Conservation (phyloP, 2,329 filamentous ascomycete genomes). For the Fusarium austroafricanum region DNA sequence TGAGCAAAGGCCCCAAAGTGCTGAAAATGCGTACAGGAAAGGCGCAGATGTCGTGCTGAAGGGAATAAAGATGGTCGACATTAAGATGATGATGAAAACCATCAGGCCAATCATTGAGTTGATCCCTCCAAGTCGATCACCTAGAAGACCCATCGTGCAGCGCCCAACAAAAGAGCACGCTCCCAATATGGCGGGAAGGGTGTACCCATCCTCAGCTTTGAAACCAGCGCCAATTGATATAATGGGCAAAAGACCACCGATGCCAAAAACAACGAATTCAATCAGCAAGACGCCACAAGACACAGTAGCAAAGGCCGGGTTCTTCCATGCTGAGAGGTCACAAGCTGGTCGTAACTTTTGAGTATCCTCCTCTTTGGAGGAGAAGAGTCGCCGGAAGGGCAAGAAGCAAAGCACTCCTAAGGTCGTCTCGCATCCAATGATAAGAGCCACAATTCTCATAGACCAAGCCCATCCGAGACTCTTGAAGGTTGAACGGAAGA, state of each 20-base stretch:
- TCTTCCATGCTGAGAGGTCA: conserved; percentile 54
- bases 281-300: conserved; percentile 55
- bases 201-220: not conserved
- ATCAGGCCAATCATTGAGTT: conserved; percentile 46
- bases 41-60: conserved; percentile 49
- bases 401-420: conserved; percentile 50
- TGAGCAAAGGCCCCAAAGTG: conserved; percentile 59
- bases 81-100: conserved; percentile 49
- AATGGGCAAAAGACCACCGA: conserved; percentile 57
- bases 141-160: conserved; percentile 54
- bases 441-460: conserved; percentile 44
- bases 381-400: conserved; percentile 40
- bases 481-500: conserved; percentile 40
- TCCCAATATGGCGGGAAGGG: conserved; percentile 51
- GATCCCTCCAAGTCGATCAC: conserved; percentile 56
- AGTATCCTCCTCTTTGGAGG: not conserved
- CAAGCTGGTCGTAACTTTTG: conserved; percentile 24
- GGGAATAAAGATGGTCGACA: conserved; percentile 55
- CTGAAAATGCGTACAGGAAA: conserved; percentile 55
- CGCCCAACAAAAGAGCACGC: conserved; percentile 56
- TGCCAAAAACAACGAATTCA: conserved; percentile 60
- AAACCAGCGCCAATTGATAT: conserved; percentile 51
- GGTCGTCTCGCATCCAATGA: conserved; percentile 38
- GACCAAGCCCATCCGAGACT: conserved; percentile 49
- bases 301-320: conserved; percentile 53